Evolutionary conservation across 2,329 filamentous ascomycete species (phyloP).

Genomic region (Blumeria graminis): DNA sequence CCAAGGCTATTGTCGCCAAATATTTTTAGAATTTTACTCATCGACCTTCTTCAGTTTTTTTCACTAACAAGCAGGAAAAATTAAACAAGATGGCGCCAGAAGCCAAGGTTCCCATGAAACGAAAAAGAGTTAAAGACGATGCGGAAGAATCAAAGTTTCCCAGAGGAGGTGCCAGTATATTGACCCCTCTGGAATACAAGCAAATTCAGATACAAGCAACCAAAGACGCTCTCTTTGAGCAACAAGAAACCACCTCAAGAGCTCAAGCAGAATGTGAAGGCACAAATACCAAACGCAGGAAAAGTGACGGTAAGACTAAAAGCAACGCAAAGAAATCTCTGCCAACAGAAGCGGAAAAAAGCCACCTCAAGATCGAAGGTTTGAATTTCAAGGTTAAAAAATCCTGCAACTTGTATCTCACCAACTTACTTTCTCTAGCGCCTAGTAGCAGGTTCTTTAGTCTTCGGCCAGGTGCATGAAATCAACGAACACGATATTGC

Average conservation of each 20-base stretch:
- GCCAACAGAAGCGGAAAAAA: slow-evolving; percentile 21
- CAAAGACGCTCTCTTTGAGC: slow-evolving; percentile 73
- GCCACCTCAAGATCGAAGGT: slow-evolving; percentile 52
- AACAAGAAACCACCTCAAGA: slow-evolving; percentile 30
- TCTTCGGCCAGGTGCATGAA: slow-evolving; percentile 65
- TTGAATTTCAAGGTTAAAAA: slow-evolving; percentile 61
- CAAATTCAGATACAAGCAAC: slow-evolving; percentile 88
- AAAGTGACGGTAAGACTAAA: slow-evolving; percentile 32
- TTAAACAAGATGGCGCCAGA: slow-evolving; percentile 11
- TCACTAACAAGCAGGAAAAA: too few relatives aligned
- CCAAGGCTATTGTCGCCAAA: too few relatives aligned
- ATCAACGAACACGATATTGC: slow-evolving; percentile 61
- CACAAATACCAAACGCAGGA: background rate
- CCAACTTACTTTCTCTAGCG: slow-evolving; percentile 29
- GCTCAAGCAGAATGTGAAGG: slow-evolving; percentile 15
- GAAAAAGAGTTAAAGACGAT: slow-evolving; percentile 23
- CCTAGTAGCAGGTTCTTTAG: slow-evolving; percentile 59
- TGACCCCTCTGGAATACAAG: slow-evolving; percentile 87
- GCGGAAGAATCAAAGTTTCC: slow-evolving; percentile 83
- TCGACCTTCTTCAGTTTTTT: too few relatives aligned
- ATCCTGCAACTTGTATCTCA: background rate
- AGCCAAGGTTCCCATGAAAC: slow-evolving; percentile 11
- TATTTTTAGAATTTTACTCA: too few relatives aligned
- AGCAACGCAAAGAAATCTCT: slow-evolving; percentile 28
- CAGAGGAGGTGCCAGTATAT: slow-evolving; percentile 67